phyloP scores from a whole-genome alignment of 2,329 filamentous ascomycete species.

The Aureobasidium sp. region DNA sequence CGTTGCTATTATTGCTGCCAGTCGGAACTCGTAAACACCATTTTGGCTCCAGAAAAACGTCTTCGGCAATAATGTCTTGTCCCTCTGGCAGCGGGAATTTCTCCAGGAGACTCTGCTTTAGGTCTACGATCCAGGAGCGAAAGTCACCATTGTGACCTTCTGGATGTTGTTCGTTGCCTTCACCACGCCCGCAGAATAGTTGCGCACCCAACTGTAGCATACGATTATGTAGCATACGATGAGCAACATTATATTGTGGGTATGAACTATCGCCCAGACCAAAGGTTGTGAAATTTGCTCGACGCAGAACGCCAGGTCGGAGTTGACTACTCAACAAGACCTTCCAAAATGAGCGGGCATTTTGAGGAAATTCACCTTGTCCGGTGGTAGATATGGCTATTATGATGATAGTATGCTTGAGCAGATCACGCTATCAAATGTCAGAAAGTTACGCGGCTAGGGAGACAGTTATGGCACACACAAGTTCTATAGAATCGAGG shows the following conservation, averaged over 20 bases:
- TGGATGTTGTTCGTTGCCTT: constrained; percentile 88
- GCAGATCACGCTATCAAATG: constrained; percentile 35
- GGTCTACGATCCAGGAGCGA: constrained; percentile 39
- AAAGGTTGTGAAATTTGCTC: constrained; percentile 73
- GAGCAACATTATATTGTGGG: constrained; percentile 87
- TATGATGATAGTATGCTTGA: constrained; percentile 53
- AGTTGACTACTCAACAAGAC: constrained; percentile 73
- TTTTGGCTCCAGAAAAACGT: constrained; percentile 68
- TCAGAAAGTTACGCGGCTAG: constrained; percentile 4
- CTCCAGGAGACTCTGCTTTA: constrained; percentile 60
- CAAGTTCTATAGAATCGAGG: constrained; percentile 68
- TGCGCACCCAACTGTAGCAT: constrained; percentile 75
- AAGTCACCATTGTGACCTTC: constrained; percentile 60
- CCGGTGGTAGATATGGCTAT: constrained; percentile 89
- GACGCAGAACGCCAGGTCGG: constrained; percentile 59
- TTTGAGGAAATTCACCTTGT: constrained; percentile 85
- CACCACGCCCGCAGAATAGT: constrained; percentile 68
- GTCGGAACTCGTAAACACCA: constrained; percentile 48
- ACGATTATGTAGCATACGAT: constrained; percentile 78
- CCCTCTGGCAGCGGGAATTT: constrained; percentile 63
- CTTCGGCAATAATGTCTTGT: constrained; percentile 62
- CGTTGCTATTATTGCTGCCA: constrained; percentile 1
- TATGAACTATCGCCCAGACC: constrained; percentile 94
- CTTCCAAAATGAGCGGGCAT: constrained; percentile 77
- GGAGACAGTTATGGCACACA: constrained; percentile 39